These are phyloP conservation scores for Porpolomopsis calyptriformis DNA, from an alignment of 768 basidiomycete species.

Conservation along the genomic window DNA sequence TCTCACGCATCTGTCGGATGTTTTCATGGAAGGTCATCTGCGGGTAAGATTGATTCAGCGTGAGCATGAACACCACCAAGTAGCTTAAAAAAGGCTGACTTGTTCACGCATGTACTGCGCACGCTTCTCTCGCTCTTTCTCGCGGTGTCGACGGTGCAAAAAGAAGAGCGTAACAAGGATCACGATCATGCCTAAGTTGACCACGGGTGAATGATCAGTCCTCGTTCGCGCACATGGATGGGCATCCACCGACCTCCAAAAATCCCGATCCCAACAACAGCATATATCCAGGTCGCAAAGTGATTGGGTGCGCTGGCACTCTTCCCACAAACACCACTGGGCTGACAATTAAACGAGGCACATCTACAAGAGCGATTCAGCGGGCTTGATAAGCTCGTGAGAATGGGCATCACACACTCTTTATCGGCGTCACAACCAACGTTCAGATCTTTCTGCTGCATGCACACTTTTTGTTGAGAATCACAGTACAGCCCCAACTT, in stretches of 20 bases:
- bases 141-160: constrained; percentile 62
- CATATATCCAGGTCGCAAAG: constrained; percentile 60
- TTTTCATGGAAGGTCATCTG: constrained; percentile 76
- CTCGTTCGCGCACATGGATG: too few species aligned
- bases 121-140: constrained; percentile 71
- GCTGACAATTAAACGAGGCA: constrained; percentile 61
- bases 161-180: constrained; percentile 60
- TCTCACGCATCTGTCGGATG: constrained; percentile 68
- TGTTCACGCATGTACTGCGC: constrained; percentile 87
- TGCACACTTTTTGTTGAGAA: constrained; percentile 43
- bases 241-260: constrained; percentile 45
- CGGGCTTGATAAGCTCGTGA: not conserved
- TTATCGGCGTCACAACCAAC: constrained; percentile 45
- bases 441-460: constrained; percentile 45
- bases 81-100: constrained; percentile 22
- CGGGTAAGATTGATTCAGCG: constrained; percentile 2
- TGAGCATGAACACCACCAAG: not conserved
- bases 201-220: too few species aligned
- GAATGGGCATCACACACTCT: constrained; percentile 27
- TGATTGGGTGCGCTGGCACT: constrained; percentile 50
- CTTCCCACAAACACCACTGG: constrained; percentile 49
- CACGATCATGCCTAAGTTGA: constrained; percentile 76
- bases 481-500: constrained; percentile 69
- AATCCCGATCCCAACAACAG: constrained; percentile 60
- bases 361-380: constrained; percentile 38